Conservation (phyloP, 805 yeast species). For the Candida ponderosae region DNA sequence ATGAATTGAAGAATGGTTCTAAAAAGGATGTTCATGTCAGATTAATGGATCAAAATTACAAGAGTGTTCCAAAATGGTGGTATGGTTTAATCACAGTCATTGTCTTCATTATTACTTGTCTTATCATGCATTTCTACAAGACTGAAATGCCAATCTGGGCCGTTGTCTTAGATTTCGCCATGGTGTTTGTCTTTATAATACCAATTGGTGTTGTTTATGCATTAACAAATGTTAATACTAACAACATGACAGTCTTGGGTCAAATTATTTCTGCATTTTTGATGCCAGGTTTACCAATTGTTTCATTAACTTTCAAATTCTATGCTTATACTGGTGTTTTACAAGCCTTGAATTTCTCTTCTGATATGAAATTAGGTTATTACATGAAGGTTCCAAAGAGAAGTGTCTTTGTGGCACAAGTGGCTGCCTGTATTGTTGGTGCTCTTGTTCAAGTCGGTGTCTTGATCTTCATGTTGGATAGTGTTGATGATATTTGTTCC, state of each 20-base stretch:
- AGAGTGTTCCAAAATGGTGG: constrained; percentile 64
- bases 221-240: constrained; percentile 51
- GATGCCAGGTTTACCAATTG: constrained; percentile 53
- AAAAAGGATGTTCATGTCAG: constrained; percentile 43
- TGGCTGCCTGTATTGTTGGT: constrained; percentile 37
- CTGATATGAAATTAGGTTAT: constrained; percentile 57
- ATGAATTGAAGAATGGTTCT: constrained; percentile 27
- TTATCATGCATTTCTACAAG: constrained; percentile 23
- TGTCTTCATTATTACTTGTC: constrained; percentile 32
- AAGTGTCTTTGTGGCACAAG: constrained; percentile 45
- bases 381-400: constrained; percentile 60
- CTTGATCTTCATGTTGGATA: constrained; percentile 32
- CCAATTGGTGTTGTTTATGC: constrained; percentile 60
- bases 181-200: constrained; percentile 46
- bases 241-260: constrained; percentile 47
- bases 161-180: constrained; percentile 45
- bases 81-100: constrained; percentile 42
- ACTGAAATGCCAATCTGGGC: constrained; percentile 50
- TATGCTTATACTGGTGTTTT: constrained; percentile 45
- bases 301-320: constrained; percentile 56
- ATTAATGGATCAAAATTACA: constrained; percentile 45
- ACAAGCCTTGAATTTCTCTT: constrained; percentile 46
- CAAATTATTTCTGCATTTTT: constrained; percentile 62
- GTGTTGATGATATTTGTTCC: constrained; percentile 34
- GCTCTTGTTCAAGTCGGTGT: constrained; percentile 34